Evolutionary conservation across 2,329 filamentous ascomycete genomes (phyloP).

Genomic region (Grosmannia serpens): DNA sequence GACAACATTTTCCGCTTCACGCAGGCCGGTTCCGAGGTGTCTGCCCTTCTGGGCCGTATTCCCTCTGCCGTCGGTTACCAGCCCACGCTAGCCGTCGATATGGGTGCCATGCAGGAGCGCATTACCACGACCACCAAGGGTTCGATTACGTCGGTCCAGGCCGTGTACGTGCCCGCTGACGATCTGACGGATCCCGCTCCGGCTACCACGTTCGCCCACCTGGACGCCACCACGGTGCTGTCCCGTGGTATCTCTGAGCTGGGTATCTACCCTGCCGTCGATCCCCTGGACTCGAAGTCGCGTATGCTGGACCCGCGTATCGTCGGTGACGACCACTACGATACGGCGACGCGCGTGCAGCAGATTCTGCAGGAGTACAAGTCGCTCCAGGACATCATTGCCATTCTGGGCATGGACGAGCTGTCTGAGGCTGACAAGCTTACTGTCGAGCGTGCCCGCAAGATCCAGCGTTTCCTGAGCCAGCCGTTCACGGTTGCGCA

Average conservation of each 20-base stretch:
- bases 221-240: slow-evolving; percentile 99
- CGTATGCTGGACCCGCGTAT: slow-evolving; percentile 99
- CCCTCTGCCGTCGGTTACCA: slow-evolving; percentile 99
- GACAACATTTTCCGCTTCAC: slow-evolving; percentile 99
- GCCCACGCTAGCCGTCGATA: slow-evolving; percentile 94
- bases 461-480: slow-evolving; percentile 99
- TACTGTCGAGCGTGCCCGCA: slow-evolving; percentile 99
- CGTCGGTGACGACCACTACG: slow-evolving; percentile 96
- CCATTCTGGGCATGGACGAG: slow-evolving; percentile 99
- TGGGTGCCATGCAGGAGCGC: slow-evolving; percentile 99
- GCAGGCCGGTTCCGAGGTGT: slow-evolving; percentile 99
- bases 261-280: slow-evolving; percentile 99
- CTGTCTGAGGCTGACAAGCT: slow-evolving; percentile 98
- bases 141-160: slow-evolving; percentile 99
- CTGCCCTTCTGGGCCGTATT: slow-evolving; percentile 97
- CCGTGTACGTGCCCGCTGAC: slow-evolving; percentile 99
- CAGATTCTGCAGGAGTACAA: slow-evolving; percentile 99
- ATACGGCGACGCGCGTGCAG: slow-evolving; percentile 88
- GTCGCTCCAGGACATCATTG: slow-evolving; percentile 99
- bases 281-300: slow-evolving; percentile 98
- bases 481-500: slow-evolving; percentile 89
- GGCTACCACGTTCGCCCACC: slow-evolving; percentile 98
- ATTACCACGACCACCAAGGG: slow-evolving; percentile 99
- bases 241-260: slow-evolving; percentile 99
- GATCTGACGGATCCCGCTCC: slow-evolving; percentile 99